These are phyloP conservation scores for Biancaea sappan DNA, from an alignment of 306 rosid species.

Conservation along the genomic window DNA sequence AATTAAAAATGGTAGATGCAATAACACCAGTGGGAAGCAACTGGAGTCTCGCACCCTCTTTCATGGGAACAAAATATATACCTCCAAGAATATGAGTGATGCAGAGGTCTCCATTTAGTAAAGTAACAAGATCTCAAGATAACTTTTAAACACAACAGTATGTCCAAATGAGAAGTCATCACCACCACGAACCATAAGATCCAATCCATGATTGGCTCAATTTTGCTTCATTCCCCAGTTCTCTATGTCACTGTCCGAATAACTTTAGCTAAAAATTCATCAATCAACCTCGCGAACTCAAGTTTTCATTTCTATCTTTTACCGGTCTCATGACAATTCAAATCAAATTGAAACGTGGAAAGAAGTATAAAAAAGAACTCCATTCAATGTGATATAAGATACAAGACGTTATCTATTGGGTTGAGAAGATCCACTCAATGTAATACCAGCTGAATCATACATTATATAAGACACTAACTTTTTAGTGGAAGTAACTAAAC, in stretches of 20 bases:
- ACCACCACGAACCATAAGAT: neutral
- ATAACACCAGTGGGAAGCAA: too few relatives aligned
- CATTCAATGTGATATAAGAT: neutral
- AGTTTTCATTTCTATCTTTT: neutral
- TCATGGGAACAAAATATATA: too few relatives aligned
- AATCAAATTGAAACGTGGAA: neutral
- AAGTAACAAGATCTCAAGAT: neutral
- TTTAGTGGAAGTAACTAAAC: neutral
- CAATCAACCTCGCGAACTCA: neutral
- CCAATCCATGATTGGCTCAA: neutral
- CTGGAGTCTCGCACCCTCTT: too few relatives aligned
- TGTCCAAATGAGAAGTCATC: neutral
- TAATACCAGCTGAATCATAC: neutral
- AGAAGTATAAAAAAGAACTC: neutral
- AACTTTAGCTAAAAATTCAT: neutral
- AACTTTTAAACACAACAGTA: neutral
- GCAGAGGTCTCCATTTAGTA: neutral
- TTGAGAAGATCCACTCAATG: too few relatives aligned
- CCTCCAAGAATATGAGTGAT: neutral
- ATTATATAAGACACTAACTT: neutral
- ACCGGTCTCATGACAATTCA: neutral
- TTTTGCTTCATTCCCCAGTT: neutral
- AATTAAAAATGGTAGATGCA: neutral
- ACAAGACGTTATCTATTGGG: neutral
- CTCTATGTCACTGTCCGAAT: neutral